Conservation (phyloP, 106 monocot species). For the Dendrobium nobile region DNA sequence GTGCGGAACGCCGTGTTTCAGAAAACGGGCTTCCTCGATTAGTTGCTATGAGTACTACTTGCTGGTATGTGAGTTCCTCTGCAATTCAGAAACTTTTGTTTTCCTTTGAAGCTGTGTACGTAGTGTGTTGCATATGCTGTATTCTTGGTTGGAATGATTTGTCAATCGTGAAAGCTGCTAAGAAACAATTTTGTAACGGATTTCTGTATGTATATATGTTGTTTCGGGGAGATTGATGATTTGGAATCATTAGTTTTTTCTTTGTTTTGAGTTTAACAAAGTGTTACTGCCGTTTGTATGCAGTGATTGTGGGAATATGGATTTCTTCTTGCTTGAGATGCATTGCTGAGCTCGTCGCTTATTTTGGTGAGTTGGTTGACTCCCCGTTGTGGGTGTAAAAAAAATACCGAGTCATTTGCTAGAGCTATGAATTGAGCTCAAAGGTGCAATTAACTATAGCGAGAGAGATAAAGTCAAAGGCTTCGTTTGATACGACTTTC, state of each 20-base stretch:
- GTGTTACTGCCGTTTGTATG: not conserved
- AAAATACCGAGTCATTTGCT: too few relatives aligned
- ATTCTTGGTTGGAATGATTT: not conserved
- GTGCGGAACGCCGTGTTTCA: slow-evolving; percentile 70
- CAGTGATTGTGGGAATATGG: not conserved
- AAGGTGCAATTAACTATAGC: too few relatives aligned
- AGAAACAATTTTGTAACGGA: slow-evolving; percentile 5
- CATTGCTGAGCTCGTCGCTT: not conserved
- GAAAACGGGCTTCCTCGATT: slow-evolving; percentile 57
- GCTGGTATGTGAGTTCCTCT: not conserved
- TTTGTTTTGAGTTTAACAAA: not conserved
- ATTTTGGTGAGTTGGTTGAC: too few relatives aligned
- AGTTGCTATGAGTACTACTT: not conserved
- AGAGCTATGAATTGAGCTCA: too few relatives aligned
- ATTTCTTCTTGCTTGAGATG: not conserved
- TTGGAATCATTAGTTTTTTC: not conserved
- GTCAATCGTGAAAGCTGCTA: not conserved
- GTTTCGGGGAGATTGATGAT: not conserved
- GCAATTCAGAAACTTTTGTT: not conserved
- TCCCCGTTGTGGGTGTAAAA: too few relatives aligned
- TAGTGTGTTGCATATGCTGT: not conserved
- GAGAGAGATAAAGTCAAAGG: too few relatives aligned
- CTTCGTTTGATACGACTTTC: too few relatives aligned
- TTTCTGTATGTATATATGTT: not conserved
- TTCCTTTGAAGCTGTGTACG: not conserved